Evolutionary conservation across 805 yeast genomes (phyloP).

Genomic region (Barnettozyma wickerhamii): DNA sequence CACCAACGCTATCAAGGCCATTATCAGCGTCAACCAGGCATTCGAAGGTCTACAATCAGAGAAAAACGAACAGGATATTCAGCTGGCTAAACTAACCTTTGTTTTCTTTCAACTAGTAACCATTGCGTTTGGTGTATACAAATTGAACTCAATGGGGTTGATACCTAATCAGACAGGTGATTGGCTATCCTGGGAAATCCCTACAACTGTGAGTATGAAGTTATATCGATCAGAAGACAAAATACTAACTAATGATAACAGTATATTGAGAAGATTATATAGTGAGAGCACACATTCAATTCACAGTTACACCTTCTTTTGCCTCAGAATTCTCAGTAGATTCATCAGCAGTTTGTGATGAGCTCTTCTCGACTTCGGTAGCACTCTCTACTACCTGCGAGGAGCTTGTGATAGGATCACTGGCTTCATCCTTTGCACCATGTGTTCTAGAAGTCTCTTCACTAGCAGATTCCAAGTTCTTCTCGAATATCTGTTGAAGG

Average conservation of each 20-base stretch:
- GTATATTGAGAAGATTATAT: conserved; percentile 13
- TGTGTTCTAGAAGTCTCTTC: conserved; percentile 7
- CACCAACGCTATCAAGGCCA: conserved; percentile 71
- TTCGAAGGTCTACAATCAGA: conserved; percentile 46
- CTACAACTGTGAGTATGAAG: conserved; percentile 21
- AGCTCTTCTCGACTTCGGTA: background rate
- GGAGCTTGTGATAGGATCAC: too few relatives aligned
- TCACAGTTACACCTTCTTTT: background rate
- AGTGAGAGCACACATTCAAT: background rate
- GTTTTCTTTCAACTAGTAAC: conserved; percentile 46
- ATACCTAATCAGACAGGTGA: conserved; percentile 85
- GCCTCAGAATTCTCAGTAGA: background rate
- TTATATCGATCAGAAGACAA: too few relatives aligned
- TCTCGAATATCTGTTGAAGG: conserved; percentile 71
- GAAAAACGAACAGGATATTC: conserved; percentile 29
- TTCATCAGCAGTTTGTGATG: background rate
- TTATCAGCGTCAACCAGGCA: conserved; percentile 49
- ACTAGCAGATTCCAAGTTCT: conserved; percentile 20
- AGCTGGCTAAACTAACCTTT: conserved; percentile 29
- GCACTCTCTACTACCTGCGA: too few relatives aligned
- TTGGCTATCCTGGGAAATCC: conserved; percentile 84
- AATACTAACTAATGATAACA: conserved; percentile 6
- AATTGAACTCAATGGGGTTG: conserved; percentile 82
- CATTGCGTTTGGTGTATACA: conserved; percentile 77
- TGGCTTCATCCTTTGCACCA: conserved; percentile 3